phyloP scores from a whole-genome alignment of 1,284 basidiomycete species.

The Moesziomyces parantarcticus region DNA sequence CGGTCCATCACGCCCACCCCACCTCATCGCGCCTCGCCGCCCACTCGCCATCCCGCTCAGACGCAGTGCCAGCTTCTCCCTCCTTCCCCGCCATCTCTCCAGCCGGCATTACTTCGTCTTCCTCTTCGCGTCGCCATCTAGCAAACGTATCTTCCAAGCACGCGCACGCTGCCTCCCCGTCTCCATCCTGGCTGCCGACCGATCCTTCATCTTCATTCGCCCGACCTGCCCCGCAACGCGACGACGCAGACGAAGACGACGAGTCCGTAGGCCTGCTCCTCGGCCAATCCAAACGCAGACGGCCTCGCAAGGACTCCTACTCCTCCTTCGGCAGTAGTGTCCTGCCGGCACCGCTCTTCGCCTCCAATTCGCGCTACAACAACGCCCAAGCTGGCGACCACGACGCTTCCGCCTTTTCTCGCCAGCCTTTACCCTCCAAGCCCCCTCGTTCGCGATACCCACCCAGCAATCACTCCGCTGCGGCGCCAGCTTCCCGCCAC shows the following conservation, averaged over 20 bases:
- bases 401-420: conserved; percentile 7
- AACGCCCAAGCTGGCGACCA: conserved; percentile 11
- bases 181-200: conserved; percentile 1
- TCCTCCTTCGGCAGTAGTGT: conserved; percentile 52
- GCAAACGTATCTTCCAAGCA: background rate
- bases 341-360: conserved; percentile 31
- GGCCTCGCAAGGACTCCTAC: conserved; percentile 41
- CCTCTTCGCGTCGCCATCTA: conserved; percentile 14
- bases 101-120: conserved; percentile 14
- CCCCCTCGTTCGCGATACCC: conserved; percentile 24
- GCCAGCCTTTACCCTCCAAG: conserved; percentile 14
- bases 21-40: conserved; percentile 5
- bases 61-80: background rate
- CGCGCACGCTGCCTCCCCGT: conserved; percentile 4
- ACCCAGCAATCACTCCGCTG: conserved; percentile 45
- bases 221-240: conserved; percentile 2
- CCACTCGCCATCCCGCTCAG: conserved; percentile 5
- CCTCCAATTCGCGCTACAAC: conserved; percentile 22
- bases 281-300: conserved; percentile 31
- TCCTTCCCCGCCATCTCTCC: conserved; percentile 10
- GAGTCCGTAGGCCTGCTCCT: conserved; percentile 37
- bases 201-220: conserved; percentile 17
- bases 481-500: conserved; percentile 25
- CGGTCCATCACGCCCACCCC: conserved; percentile 25
- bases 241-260: conserved; percentile 39